Base-by-base conservation (phyloP, 73 alveolate genomes). In the Paramecium primaurelia region DNA sequence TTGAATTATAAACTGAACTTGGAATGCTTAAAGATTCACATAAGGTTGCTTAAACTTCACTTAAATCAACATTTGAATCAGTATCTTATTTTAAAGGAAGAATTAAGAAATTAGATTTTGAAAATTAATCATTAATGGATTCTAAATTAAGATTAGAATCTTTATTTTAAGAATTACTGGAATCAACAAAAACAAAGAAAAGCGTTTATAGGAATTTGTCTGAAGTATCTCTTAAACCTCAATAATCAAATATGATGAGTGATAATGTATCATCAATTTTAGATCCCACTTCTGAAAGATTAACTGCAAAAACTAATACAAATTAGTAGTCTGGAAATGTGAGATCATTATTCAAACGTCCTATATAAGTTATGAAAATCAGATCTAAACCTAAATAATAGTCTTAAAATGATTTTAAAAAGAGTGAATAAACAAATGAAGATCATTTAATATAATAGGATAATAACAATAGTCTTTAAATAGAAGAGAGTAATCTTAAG, bases 291-390 rank as follows among this genome's bases (percentile, higher is more conserved):
- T 54, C 69, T 54, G 84, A 64, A 14, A 64, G 84, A 64, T 34
- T 32, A 32, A 64, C 54, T 64, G 84, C 42, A 8, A 64, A 64
- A 28, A 64, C 84, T 3, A 64, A 42, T 64, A 64, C 51, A 10
- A 64, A 64, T 26, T n/a, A 64, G 28, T 30, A 26, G 30, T 28
- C 84, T 12, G 84, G 84, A 26, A 51, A 64, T 64, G 42, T 64
- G 49, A 64, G 84, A 64, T 64, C 84, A 64, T 64, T 64, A 64
- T 64, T 64, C 8, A 64, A 64, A 64, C 22, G 84, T 12, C 84
- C 84, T 11, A 64, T 64, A 9, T 64, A 64, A 64, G 84, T 64
- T 8, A 9, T 64, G 16, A 64, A 34, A 64, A 64, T 64, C 26
- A 64, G 49, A 32, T 64, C 84, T 8, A 32, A 26, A 2, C 30